Evolutionary conservation across 2,329 filamentous ascomycete species (phyloP).

Genomic region (Chalaropsis thielavioides): DNA sequence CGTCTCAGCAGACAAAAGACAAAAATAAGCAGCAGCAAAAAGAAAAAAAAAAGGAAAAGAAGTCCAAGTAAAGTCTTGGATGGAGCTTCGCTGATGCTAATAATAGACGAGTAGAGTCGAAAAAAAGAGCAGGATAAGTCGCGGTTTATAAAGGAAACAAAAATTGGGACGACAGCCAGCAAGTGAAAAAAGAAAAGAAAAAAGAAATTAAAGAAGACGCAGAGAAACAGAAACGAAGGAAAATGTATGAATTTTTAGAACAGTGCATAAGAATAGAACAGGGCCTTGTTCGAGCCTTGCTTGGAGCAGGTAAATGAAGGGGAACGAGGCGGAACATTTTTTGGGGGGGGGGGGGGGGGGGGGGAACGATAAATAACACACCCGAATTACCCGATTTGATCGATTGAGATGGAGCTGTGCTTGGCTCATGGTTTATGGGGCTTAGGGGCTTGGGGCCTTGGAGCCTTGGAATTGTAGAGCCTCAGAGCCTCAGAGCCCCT

Average conservation of each 20-base stretch:
- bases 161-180: not conserved
- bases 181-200: not conserved
- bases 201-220: not conserved
- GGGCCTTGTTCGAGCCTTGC: not conserved
- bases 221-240: not conserved
- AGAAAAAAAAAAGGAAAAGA: slow-evolving; percentile 7
- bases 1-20: not conserved
- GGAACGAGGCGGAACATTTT: not conserved
- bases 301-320: slow-evolving; percentile 3
- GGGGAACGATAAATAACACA: not conserved
- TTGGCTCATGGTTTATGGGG: no score
- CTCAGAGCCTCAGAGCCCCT: not conserved
- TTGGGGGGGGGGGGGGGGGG: not conserved
- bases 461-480: not conserved
- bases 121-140: slow-evolving; percentile 1
- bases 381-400: not conserved
- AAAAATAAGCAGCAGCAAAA: not conserved
- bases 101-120: slow-evolving; percentile 7
- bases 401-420: not conserved
- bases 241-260: slow-evolving; percentile 6
- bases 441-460: not conserved
- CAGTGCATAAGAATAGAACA: slow-evolving; percentile 5
- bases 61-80: not conserved
- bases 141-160: not conserved
- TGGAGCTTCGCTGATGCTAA: slow-evolving; percentile 1